Base-by-base conservation (phyloP, 23 red algal species). In the Porphyridium purpureum region DNA sequence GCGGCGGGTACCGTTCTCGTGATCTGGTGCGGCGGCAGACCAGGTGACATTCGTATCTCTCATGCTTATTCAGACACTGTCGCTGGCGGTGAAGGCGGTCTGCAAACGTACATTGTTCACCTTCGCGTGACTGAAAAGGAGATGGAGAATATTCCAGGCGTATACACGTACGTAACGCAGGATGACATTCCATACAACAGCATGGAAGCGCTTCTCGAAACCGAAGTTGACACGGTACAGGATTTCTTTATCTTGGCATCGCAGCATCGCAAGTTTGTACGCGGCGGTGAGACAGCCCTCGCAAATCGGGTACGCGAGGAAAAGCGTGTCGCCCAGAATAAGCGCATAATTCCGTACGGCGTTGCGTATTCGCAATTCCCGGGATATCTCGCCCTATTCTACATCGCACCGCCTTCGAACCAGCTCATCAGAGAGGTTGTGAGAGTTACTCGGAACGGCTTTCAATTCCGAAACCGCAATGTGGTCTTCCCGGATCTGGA, bases 391-490 rank as follows among this genome's bases (percentile, higher is more conserved):
- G 55, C 49, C 14, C 60, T 78, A 20, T 65, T 65, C 30, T 86
- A 68, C 41, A 70, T 90, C 7, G 38, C 17, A 32, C 82, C 82
- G 6, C 70, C 70, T 7, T 49, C 25, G 5, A 55, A 31, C 5
- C 55, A 64, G 8, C 50, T 90, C 26, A 50, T 55, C 11, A 52
- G 44, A 60, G 82, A 78, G 54, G 54, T 72, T 19, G 68, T 90
- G 24, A 74, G 50, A 22, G 82, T 90, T 7, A 50, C 67, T 9
- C 82, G 70, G 46, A 59, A 90, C 21, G 82, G 82, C 1, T 90
- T 74, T 36, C 50, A 60, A n/a, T 49, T 90, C 11, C 64, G n/a
- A n/a, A n/a, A n/a, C n/a, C n/a, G 82, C 24, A 65, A 49, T 27
- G 66, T 79, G 35, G 56, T 90, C 34, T 71, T 78, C 33, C 57